Evolutionary conservation across 2,329 filamentous ascomycete genomes (phyloP).

Genomic region (Pestalotiopsis sp.): DNA sequence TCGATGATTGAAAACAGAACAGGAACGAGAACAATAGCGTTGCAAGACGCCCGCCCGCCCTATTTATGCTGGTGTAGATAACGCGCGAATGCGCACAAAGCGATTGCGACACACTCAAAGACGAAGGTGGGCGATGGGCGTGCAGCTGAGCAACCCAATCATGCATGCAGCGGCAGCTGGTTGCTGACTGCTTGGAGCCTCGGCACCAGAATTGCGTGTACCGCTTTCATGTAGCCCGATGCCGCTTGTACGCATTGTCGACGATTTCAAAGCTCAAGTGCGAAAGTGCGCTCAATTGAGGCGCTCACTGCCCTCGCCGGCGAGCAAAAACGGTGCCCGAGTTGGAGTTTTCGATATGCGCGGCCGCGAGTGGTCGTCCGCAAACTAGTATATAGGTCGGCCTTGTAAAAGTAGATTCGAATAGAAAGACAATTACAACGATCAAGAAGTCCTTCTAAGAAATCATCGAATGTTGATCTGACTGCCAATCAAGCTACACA

Average conservation of each 20-base stretch:
- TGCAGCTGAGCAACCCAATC: constrained; percentile 9
- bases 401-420: neutral
- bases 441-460: neutral
- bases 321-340: neutral
- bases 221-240: neutral
- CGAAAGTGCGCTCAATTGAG: neutral
- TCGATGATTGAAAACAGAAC: no score
- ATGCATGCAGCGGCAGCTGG: constrained; percentile 12
- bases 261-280: neutral
- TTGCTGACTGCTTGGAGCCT: constrained; percentile 13
- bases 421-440: neutral
- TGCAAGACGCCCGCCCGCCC: neutral
- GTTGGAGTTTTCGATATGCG: neutral
- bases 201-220: neutral
- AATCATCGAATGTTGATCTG: neutral
- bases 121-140: neutral
- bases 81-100: constrained; percentile 5
- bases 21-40: neutral
- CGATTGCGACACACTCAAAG: constrained; percentile 5
- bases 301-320: neutral
- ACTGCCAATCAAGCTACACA: neutral
- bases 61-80: neutral
- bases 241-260: neutral
- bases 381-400: neutral
- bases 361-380: neutral